Evolutionary conservation across 2,329 filamentous ascomycete genomes (phyloP).

Genomic region (Epichloe festucae): DNA sequence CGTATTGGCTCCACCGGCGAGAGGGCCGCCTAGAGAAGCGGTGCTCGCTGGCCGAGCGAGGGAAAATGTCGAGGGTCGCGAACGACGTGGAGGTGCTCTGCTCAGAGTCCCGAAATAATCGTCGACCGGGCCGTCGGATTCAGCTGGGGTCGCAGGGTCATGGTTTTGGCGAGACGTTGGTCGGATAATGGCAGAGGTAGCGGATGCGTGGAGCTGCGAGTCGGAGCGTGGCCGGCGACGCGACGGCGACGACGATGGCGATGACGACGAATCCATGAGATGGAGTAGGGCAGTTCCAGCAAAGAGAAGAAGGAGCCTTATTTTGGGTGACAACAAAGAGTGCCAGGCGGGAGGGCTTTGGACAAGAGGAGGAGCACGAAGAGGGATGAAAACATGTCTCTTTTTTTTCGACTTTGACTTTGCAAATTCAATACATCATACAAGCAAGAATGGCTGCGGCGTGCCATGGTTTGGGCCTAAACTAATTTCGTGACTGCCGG

Average conservation of each 20-base stretch:
- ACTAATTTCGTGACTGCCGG: too few relatives aligned
- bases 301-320: not conserved
- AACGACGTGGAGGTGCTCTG: conserved; percentile 2
- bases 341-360: too few relatives aligned
- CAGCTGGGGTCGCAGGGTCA: not conserved
- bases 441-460: too few relatives aligned
- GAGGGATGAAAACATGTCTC: not conserved
- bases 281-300: not conserved
- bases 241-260: not conserved
- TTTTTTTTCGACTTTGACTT: not conserved
- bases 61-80: conserved; percentile 3
- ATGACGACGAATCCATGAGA: conserved; percentile 5
- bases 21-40: not conserved
- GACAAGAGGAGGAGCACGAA: too few relatives aligned
- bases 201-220: not conserved
- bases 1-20: not conserved
- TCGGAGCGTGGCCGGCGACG: conserved; percentile 2
- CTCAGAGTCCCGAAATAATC: conserved; percentile 1
- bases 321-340: not conserved
- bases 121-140: not conserved
- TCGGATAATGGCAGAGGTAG: not conserved
- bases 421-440: not conserved
- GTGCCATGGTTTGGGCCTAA: too few relatives aligned
- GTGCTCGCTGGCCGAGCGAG: conserved; percentile 1
- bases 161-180: not conserved